Evolutionary conservation across 108 stramenopile species (phyloP), one percentile per base, ranked within the genome.

Genomic region (Nitzschia inconspicua): DNA sequence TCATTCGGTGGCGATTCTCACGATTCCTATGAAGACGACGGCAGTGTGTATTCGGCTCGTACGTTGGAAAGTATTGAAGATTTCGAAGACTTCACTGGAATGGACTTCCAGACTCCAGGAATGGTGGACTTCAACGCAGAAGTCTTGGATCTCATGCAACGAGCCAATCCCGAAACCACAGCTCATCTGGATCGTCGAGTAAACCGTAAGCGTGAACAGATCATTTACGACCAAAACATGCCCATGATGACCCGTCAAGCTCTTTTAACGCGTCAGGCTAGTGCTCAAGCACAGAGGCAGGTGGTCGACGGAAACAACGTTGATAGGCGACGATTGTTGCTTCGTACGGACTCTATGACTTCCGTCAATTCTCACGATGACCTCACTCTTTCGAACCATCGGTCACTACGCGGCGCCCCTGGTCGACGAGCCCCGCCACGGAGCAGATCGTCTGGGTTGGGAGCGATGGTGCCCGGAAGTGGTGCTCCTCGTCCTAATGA

Each of bases 181-280:
- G 63, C 50, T 9, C 70, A 72, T 32, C 48, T 72, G 26, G 31
- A 64, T 18, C 55, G 63, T 19, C 46, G 70, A 22, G 70, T 72
- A 7, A 20, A 60, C 14, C 62, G 70, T 1, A 57, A 64, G 28
- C 60, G 63, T 3, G 70, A 64, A 10, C 42, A 39, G 23, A 48
- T 72, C 16, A 51, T 40, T 3, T 72, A 63, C 28, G 70, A 72
- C 44, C 70, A 64, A 9, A 72, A 72, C 54, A 72, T 72, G 70
- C 70, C 70, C 11, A 72, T 72, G 70, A 72, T 72, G 70, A 72
- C 70, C 5, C 54, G 63, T 14, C 70, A 72, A 47, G 70, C 70
- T 2, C 55, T 72, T 41, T 48, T 64, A 34, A 72, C 70, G 11
- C 55, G 70, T 7, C 67, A 67, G 11, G 70, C 63, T 7, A 72